phyloP scores from a whole-genome alignment of 768 basidiomycete species.

The Panus rudis region DNA sequence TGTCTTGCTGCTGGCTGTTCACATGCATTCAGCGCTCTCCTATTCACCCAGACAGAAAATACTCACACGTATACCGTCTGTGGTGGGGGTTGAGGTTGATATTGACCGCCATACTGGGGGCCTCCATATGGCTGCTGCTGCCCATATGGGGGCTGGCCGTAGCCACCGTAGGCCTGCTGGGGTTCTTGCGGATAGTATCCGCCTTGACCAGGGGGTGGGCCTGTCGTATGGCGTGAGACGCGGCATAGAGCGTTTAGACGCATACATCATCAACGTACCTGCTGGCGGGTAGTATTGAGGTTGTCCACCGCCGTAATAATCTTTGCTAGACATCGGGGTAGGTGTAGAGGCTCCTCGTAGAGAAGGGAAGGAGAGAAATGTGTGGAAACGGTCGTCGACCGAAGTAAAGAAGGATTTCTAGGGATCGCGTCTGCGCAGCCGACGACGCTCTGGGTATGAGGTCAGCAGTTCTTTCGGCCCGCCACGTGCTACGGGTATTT shows the following conservation, averaged over 20 bases:
- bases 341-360: constrained; percentile 9
- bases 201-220: constrained; percentile 52
- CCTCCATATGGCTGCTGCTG: constrained; percentile 32
- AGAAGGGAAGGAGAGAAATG: constrained; percentile 7
- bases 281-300: constrained; percentile 49
- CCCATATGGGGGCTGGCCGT: constrained; percentile 27
- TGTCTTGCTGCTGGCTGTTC: constrained; percentile 43
- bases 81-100: constrained; percentile 61
- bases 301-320: constrained; percentile 56
- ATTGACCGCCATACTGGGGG: constrained; percentile 28
- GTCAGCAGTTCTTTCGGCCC: no score
- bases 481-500: no score
- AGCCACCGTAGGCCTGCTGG: constrained; percentile 48
- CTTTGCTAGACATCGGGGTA: constrained; percentile 52
- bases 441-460: no score
- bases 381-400: constrained; percentile 1
- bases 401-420: no score
- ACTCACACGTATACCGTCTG: constrained; percentile 79
- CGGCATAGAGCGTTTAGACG: no score
- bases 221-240: constrained; percentile 30
- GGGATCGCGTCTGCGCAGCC: no score
- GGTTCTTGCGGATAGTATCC: constrained; percentile 74
- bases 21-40: neutral
- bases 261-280: constrained; percentile 32
- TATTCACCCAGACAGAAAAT: neutral